Evolutionary conservation across 345 rosid species (phyloP).

Genomic region (Salix dunnii): DNA sequence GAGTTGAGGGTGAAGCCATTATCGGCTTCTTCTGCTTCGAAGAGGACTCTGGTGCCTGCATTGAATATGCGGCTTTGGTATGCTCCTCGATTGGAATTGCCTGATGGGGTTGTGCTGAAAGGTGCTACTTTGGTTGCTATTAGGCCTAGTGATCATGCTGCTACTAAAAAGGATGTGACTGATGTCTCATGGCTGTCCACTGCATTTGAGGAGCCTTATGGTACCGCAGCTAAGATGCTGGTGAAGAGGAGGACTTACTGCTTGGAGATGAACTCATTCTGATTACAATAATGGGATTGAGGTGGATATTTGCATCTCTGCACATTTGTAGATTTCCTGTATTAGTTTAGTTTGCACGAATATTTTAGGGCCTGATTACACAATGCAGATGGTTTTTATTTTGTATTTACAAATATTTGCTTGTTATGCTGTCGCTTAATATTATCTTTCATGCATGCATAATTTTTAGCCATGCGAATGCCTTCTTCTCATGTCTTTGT

Average conservation of each 20-base stretch:
- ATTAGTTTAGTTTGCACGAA: background rate
- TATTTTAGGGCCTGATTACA: background rate
- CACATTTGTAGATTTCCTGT: background rate
- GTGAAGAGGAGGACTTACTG: constrained; percentile 89
- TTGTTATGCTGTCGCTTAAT: background rate
- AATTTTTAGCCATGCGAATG: background rate
- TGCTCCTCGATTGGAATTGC: constrained; percentile 77
- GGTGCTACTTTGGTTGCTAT: constrained; percentile 97
- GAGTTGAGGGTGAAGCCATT: constrained; percentile 89
- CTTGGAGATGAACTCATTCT: constrained; percentile 98
- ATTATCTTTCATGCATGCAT: background rate
- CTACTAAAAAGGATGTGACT: constrained; percentile 53
- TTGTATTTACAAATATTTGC: background rate
- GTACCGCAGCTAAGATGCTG: constrained; percentile 82
- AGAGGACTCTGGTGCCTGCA: constrained; percentile 93
- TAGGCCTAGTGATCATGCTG: constrained; percentile 70
- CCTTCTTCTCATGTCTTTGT: background rate
- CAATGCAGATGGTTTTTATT: background rate
- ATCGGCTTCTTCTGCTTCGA: constrained; percentile 83
- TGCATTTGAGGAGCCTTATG: constrained; percentile 84
- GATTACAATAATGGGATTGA: constrained; percentile 19
- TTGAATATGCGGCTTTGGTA: constrained; percentile 96
- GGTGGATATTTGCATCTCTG: constrained; percentile 22
- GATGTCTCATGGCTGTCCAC: constrained; percentile 76
- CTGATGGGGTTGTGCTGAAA: constrained; percentile 69